Conservation (phyloP, 2,329 filamentous ascomycete species). For the Reticulascus tulasneorum region DNA sequence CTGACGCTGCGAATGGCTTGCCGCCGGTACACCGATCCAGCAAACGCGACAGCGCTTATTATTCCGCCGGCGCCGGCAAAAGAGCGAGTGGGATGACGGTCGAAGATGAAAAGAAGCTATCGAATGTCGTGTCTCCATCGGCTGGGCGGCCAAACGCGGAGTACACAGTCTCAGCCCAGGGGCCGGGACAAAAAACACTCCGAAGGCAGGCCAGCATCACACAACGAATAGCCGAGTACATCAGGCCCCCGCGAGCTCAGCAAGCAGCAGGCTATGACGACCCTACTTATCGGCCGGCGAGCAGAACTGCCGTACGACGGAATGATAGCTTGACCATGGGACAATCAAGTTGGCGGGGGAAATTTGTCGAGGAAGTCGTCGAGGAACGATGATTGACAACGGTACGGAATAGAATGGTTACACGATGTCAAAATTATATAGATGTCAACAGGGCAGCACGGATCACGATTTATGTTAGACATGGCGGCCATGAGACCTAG, state of each 20-base stretch:
- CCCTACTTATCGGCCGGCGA: too few species aligned
- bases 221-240: constrained; percentile 46
- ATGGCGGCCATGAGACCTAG: too few species aligned
- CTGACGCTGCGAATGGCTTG: background rate
- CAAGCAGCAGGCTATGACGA: constrained; percentile 1
- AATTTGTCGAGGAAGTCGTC: background rate
- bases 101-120: constrained; percentile 7
- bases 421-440: too few species aligned
- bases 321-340: too few species aligned
- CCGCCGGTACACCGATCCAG: background rate
- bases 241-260: constrained; percentile 16
- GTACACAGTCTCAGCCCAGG: background rate
- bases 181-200: constrained; percentile 11
- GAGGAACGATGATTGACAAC: too few species aligned
- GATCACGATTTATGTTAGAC: too few species aligned
- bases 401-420: too few species aligned
- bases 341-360: background rate
- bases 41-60: constrained; percentile 11
- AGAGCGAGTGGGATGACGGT: constrained; percentile 8
- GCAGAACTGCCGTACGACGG: too few species aligned
- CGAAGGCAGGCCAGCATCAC: constrained; percentile 27
- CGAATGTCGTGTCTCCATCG: constrained; percentile 1
- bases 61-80: constrained; percentile 3
- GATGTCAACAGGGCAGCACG: too few species aligned
- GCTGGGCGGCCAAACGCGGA: background rate